Evolutionary conservation across 2,329 filamentous ascomycete species (phyloP).

Genomic region (Furcasterigmium sp.): DNA sequence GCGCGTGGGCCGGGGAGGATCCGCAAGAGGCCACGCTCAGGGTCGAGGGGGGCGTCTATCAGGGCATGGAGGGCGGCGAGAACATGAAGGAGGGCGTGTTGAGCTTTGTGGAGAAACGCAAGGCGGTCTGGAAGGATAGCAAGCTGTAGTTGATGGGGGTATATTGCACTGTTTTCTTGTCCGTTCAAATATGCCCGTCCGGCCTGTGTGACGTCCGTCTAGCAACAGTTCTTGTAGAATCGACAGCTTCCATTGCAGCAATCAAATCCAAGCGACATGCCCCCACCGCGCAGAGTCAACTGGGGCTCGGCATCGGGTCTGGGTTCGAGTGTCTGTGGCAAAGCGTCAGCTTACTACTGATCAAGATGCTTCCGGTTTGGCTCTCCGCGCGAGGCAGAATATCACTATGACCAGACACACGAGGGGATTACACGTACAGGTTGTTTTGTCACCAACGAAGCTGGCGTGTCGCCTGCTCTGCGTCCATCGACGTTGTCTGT

Average conservation of each 20-base stretch:
- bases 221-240: constrained; percentile 24
- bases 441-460: neutral
- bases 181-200: no score
- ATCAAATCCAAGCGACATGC: constrained; percentile 18
- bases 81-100: constrained; percentile 70
- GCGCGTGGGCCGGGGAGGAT: constrained; percentile 66
- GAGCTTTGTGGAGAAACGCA: constrained; percentile 73
- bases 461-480: no score
- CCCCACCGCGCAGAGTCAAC: constrained; percentile 19
- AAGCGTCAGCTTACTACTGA: no score
- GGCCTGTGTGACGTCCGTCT: neutral
- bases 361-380: no score
- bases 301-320: constrained; percentile 17
- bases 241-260: constrained; percentile 22
- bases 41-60: constrained; percentile 53
- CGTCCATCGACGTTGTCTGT: neutral
- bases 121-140: constrained; percentile 61
- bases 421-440: neutral
- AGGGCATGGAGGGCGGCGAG: constrained; percentile 56
- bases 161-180: no score
- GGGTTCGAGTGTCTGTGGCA: constrained; percentile 16
- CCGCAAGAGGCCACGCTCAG: constrained; percentile 57
- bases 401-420: no score
- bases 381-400: no score
- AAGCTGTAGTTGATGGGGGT: no score